A percentile compares a stretch with the other conserved stretches of the same genome.
These are phyloP conservation scores for Rehmannia glutinosa DNA, from an alignment of 257 asterid species.

Conservation along the genomic window DNA sequence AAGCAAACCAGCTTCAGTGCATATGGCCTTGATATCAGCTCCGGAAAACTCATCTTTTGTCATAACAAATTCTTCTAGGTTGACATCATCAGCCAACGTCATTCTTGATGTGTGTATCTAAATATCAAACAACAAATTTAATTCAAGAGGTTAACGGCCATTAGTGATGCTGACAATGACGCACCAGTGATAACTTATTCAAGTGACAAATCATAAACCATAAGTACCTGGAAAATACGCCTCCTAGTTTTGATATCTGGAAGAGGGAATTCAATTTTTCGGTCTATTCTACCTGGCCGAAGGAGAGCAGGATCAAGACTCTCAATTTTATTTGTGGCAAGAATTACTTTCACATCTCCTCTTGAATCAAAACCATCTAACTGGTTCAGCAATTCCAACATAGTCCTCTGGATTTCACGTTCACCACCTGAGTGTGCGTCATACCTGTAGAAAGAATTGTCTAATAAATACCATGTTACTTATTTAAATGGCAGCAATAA, in stretches of 20 bases:
- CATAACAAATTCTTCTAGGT: conserved; percentile 59
- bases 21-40: conserved; percentile 57
- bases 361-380: conserved; percentile 92
- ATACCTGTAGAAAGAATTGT: conserved; percentile 39
- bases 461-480: background rate
- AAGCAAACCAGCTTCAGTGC: conserved; percentile 60
- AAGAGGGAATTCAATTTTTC: conserved; percentile 56
- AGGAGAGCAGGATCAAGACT: conserved; percentile 60
- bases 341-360: conserved; percentile 92
- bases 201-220: background rate
- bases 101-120: conserved; percentile 57
- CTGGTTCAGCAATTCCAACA: conserved; percentile 85
- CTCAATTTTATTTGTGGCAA: conserved; percentile 84
- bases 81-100: conserved; percentile 53
- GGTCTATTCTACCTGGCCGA: conserved; percentile 53
- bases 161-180: background rate
- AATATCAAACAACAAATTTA: conserved; percentile 7
- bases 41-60: conserved; percentile 62
- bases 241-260: conserved; percentile 57
- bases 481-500: background rate
- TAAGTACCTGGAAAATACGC: conserved; percentile 43
- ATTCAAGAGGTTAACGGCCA: background rate
- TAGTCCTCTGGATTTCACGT: conserved; percentile 95
- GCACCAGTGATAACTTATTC: background rate
- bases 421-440: conserved; percentile 98